Percentiles rank a stretch among this genome's conserved stretches.
Evolutionary conservation across 768 basidiomycete genomes (phyloP).

Genomic region (Hygrophorus pudorinus): DNA sequence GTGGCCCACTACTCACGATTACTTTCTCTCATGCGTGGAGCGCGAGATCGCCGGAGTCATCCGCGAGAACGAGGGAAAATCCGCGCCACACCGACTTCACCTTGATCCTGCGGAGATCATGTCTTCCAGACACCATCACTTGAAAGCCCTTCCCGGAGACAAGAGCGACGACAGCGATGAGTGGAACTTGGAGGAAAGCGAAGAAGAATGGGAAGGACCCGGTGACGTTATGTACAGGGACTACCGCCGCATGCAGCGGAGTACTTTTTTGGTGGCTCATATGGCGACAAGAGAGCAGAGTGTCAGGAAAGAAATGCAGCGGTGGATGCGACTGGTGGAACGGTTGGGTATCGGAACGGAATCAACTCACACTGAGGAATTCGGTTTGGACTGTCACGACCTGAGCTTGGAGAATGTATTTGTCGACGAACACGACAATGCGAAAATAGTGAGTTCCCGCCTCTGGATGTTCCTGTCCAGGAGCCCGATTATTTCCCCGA

Average conservation of each 20-base stretch:
- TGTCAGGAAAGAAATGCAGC: slow-evolving; percentile 60
- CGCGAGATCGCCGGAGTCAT: slow-evolving; percentile 71
- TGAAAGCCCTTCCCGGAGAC: slow-evolving; percentile 61
- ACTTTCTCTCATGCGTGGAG: slow-evolving; percentile 53
- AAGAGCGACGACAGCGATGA: slow-evolving; percentile 71
- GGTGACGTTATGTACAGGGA: slow-evolving; percentile 75
- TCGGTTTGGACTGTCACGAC: slow-evolving; percentile 80
- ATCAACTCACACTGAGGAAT: slow-evolving; percentile 40
- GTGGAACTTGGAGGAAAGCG: slow-evolving; percentile 71
- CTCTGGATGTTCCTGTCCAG: slow-evolving; percentile 7
- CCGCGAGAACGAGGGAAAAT: slow-evolving; percentile 67
- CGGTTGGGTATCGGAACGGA: slow-evolving; percentile 27
- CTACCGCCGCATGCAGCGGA: slow-evolving; percentile 72
- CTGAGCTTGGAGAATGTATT: slow-evolving; percentile 80
- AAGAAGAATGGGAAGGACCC: slow-evolving; percentile 71
- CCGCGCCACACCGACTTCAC: slow-evolving; percentile 68
- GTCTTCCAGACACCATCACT: slow-evolving; percentile 59
- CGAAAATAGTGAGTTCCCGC: slow-evolving; percentile 52
- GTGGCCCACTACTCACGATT: slow-evolving; percentile 50
- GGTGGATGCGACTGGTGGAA: slow-evolving; percentile 66
- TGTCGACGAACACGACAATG: slow-evolving; percentile 58
- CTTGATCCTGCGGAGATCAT: slow-evolving; percentile 73
- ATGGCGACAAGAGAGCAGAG: slow-evolving; percentile 49
- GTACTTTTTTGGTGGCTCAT: slow-evolving; percentile 70
- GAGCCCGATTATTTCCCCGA: not conserved